A percentile compares a stretch with the other conserved stretches of the same genome.
These are phyloP conservation scores for Stellera chamaejasme DNA, from an alignment of 345 rosid species.

Conservation along the genomic window DNA sequence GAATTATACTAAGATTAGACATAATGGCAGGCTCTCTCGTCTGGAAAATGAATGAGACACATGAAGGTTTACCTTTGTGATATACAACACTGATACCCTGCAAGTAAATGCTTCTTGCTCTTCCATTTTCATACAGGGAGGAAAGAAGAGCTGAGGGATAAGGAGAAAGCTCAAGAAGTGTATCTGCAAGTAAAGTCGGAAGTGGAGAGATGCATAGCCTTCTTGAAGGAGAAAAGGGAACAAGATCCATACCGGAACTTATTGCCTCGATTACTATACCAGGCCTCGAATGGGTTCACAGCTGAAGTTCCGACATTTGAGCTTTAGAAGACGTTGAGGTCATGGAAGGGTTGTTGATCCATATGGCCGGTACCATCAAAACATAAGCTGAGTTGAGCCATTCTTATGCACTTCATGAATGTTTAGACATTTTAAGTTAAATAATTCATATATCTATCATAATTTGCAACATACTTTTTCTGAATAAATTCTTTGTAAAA, in stretches of 20 bases:
- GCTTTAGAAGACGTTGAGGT: conserved; percentile 15
- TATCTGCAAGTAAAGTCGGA: conserved; percentile 43
- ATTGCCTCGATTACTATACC: conserved; percentile 33
- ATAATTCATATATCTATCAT: too few relatives aligned
- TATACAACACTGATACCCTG: background rate
- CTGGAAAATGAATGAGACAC: background rate
- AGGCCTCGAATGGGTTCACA: conserved; percentile 29
- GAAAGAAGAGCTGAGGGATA: conserved; percentile 37
- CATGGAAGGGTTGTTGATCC: too few relatives aligned
- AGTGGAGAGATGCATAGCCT: conserved; percentile 48
- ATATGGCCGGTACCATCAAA: too few relatives aligned
- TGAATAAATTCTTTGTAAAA: too few relatives aligned
- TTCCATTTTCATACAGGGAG: conserved; percentile 21
- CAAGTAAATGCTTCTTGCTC: too few relatives aligned
- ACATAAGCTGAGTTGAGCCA: too few relatives aligned
- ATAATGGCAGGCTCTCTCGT: too few relatives aligned
- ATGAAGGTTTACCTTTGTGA: background rate
- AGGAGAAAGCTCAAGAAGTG: conserved; percentile 34
- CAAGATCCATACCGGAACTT: conserved; percentile 52
- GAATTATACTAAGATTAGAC: too few relatives aligned
- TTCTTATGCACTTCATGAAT: too few relatives aligned
- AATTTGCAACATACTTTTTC: too few relatives aligned
- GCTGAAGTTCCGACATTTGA: conserved; percentile 53
- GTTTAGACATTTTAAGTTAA: too few relatives aligned
- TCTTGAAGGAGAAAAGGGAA: conserved; percentile 50